Evolutionary conservation across 2,329 filamentous ascomycete species (phyloP), one percentile per base, ranked within the genome.

Genomic region (Ophiocordyceps camponoti-floridani): DNA sequence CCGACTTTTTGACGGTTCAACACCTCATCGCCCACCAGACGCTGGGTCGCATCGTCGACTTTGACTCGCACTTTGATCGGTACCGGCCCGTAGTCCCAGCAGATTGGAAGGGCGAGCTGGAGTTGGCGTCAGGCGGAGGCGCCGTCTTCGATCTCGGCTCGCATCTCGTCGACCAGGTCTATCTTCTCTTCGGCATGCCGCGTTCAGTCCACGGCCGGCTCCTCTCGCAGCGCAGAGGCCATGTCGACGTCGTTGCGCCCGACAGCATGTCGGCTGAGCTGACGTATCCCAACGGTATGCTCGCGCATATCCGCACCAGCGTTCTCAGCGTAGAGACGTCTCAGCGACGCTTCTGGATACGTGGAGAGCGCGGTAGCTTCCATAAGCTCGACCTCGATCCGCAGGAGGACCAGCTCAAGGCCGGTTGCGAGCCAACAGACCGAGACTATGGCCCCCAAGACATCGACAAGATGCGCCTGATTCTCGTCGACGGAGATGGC

Each of bases 1-100:
- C 75, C 31, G 84, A 89, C 62, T 91, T 84, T 51, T 61, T 82
- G 41, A 84, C 82, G 0, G 66, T 86, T 41, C 68, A 68, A 52
- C 70, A 77, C 51, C 68, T 88, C 26, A 54, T 87, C 33, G 61
- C 63, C 12, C 67, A 72, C 28, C 73, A 69, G 35, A 65, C 65
- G 0, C 66, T 89, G 4, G 84, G 84, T 45, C 72, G 82, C n/a
- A 63, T 88, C 37, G 71, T 82, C 45, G 83, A 89, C 62, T 84
- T 82, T 55, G 76, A 87, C 60, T 82, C 80, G 19, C 83, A 88
- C 63, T 88, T 88, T 55, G 84, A 89, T 59, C 76, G 84, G 16
- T 79, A 82, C 62, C 73, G 77, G 16, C 68, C 79, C 13, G 67
- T 69, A 28, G 65, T 70, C 37, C 73, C 77, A 23, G 57, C 66